A percentile compares a stretch with the other conserved stretches of the same genome.
Evolutionary conservation across 495 filamentous ascomycete genomes (phyloP).

Genomic region (Podospora pseudoanserina): DNA sequence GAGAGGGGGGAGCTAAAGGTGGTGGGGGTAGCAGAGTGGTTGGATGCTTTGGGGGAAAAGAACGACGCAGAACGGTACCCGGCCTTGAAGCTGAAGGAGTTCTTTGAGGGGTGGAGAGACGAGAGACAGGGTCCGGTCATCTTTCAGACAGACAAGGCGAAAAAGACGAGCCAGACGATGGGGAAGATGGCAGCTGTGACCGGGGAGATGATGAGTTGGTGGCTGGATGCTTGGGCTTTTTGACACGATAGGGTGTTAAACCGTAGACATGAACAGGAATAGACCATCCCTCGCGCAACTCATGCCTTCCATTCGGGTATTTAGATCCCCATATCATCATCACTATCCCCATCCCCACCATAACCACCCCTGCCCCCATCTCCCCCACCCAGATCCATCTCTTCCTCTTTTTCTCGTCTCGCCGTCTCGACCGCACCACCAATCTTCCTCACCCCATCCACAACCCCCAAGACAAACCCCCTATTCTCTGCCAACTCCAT

Average conservation of each 20-base stretch:
- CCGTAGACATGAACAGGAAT: background rate
- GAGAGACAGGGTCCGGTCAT: background rate
- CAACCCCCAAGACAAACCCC: slow-evolving; percentile 76
- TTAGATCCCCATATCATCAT: slow-evolving; percentile 28
- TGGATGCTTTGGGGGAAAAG: background rate
- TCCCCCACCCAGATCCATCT: slow-evolving; percentile 22
- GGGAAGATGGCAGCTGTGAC: background rate
- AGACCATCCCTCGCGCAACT: too few relatives aligned
- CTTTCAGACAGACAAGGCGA: slow-evolving; percentile 3
- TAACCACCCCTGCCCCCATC: slow-evolving; percentile 37
- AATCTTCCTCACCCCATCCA: slow-evolving; percentile 77
- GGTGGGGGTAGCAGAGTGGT: background rate
- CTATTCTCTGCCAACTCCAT: slow-evolving; percentile 89
- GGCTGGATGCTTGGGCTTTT: slow-evolving; percentile 3
- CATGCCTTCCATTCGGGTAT: background rate
- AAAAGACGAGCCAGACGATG: background rate
- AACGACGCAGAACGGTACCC: slow-evolving; percentile 4
- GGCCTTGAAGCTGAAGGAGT: slow-evolving; percentile 6
- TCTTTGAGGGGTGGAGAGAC: slow-evolving; percentile 7
- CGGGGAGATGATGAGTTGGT: slow-evolving; percentile 7
- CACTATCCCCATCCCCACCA: slow-evolving; percentile 44
- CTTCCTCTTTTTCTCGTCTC: slow-evolving; percentile 54
- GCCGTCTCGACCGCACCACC: slow-evolving; percentile 55
- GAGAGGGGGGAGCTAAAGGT: background rate
- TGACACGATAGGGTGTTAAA: background rate